phyloP scores from a whole-genome alignment of 2,329 filamentous ascomycete species.

The Aspergillus pseudonomiae region DNA sequence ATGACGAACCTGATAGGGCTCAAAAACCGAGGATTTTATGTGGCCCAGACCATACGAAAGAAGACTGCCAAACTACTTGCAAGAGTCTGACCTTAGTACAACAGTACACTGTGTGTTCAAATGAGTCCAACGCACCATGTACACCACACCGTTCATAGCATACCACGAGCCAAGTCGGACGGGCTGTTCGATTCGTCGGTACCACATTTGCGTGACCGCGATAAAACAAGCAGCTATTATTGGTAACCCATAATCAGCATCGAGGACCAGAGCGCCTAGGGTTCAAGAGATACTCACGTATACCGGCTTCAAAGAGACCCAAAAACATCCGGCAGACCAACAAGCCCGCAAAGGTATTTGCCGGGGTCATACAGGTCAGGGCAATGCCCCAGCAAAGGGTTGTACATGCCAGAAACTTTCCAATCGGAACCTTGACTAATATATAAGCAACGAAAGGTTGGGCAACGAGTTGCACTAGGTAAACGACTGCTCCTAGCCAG shows the following conservation, averaged over 20 bases:
- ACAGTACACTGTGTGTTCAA: not conserved
- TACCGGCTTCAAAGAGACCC: slow-evolving; percentile 58
- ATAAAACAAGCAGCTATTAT: slow-evolving; percentile 53
- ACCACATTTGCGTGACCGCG: slow-evolving; percentile 60
- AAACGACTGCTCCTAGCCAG: slow-evolving; percentile 57
- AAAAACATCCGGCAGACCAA: slow-evolving; percentile 59
- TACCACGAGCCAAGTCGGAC: slow-evolving; percentile 56
- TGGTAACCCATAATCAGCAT: not conserved
- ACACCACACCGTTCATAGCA: slow-evolving; percentile 59
- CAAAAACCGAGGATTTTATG: slow-evolving; percentile 47
- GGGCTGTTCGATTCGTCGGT: slow-evolving; percentile 56
- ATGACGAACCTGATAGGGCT: slow-evolving; percentile 53
- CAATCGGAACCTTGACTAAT: slow-evolving; percentile 63
- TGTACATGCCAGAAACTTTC: slow-evolving; percentile 60
- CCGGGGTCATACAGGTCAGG: slow-evolving; percentile 56
- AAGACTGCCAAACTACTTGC: slow-evolving; percentile 50
- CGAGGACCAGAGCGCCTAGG: not conserved
- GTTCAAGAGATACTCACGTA: slow-evolving; percentile 27
- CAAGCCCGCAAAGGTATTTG: slow-evolving; percentile 53
- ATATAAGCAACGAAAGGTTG: slow-evolving; percentile 57
- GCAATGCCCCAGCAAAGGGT: slow-evolving; percentile 57
- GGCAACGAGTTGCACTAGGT: slow-evolving; percentile 58
- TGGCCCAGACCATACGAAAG: slow-evolving; percentile 58
- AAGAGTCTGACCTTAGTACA: not conserved
- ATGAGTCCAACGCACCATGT: slow-evolving; percentile 43